phyloP scores from a whole-genome alignment of 805 yeast species.

The Wickerhamiella lipophila region DNA sequence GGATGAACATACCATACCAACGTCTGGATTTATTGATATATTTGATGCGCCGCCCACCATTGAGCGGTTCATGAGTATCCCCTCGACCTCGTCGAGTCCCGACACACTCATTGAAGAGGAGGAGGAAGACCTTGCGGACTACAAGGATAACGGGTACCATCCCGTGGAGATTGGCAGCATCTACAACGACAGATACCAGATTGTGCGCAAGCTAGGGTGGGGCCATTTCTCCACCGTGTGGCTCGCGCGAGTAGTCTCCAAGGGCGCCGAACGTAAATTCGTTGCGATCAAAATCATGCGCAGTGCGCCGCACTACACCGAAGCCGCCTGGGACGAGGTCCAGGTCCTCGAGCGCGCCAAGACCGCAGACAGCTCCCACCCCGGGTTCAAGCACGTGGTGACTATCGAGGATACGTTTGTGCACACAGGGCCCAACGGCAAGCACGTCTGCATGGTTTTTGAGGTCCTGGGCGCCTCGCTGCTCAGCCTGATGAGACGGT shows the following conservation, averaged over 20 bases:
- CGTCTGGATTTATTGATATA: background rate
- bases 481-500: conserved; percentile 69
- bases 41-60: background rate
- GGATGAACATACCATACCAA: background rate
- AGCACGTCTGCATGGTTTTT: conserved; percentile 92
- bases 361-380: conserved; percentile 52
- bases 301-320: conserved; percentile 80
- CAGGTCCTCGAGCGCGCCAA: conserved; percentile 54
- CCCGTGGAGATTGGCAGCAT: conserved; percentile 83
- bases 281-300: conserved; percentile 93
- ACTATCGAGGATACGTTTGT: conserved; percentile 71
- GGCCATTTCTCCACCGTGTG: conserved; percentile 96
- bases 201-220: conserved; percentile 93
- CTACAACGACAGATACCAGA: conserved; percentile 62
- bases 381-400: conserved; percentile 73
- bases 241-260: conserved; percentile 54
- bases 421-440: conserved; percentile 83
- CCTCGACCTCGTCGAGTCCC: background rate
- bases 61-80: conserved; percentile 6
- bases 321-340: conserved; percentile 89
- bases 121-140: conserved; percentile 80
- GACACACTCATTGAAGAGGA: conserved; percentile 28
- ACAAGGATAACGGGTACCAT: conserved; percentile 88
- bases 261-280: conserved; percentile 34
- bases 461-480: conserved; percentile 93